Base-by-base conservation (phyloP, 306 rosid genomes). In the Sophora flavescens region DNA sequence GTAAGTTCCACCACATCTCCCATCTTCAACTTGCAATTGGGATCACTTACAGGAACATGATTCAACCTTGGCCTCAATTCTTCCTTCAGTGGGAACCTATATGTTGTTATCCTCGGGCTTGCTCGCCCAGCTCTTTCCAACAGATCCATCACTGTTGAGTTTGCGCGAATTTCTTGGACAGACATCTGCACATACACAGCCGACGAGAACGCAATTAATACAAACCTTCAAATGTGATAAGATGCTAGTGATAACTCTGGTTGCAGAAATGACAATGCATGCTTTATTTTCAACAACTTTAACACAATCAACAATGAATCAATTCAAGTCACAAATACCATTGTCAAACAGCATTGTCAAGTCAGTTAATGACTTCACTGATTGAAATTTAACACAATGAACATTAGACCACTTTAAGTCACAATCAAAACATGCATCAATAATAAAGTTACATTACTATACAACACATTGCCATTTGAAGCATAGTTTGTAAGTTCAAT, bases 1-100 rank as follows among this genome's bases (percentile, higher is more conserved):
- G 96, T 89, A 30, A 96, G 88, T 81, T 96, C 97, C 77, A 91
- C 86, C 82, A 96, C 91, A 36, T 96, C 99, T 35, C 99, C 98
- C 98, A 96, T 96, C 79, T 88, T 91, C 84, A 96, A 84, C 89
- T 86, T 89, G 88, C 90, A 86, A 17, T 75, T 78, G 32, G 96
- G 89, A 75, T 96, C 96, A 47, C 77, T 86, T 56, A 87, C 96
- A 11, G 93, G 88, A 62, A 75, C 82, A 26, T 84, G 91, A 81
- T 96, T 96, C 83, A 92, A 72, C 82, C 93, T 91, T 70, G 97
- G 98, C 85, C 98, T 96, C 82, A 96, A 75, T 78, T 92, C 98
- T 78, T 96, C 93, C 90, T 91, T 96, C 86, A 86, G 5, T 2
- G 97, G 96, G 76, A 92, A 91, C 80, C 94, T 91, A 30, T 92